Evolutionary conservation across 2,329 filamentous ascomycete genomes (phyloP).

Genomic region (Penicillium nordicum): DNA sequence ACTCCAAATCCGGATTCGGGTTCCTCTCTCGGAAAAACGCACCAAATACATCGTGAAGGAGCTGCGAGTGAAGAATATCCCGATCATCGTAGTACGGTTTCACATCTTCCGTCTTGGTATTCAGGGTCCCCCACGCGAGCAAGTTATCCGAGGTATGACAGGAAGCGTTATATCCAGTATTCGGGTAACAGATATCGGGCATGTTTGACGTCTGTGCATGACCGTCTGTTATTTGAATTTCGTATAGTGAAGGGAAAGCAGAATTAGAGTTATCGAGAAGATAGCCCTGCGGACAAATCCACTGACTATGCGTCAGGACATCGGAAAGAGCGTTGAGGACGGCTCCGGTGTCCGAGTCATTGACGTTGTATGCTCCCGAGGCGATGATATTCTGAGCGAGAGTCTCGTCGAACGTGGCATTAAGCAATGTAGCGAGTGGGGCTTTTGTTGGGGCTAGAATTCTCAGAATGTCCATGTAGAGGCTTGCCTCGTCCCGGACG

Average conservation of each 20-base stretch:
- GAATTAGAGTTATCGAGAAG: neutral
- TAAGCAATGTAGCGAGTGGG: slow-evolving; percentile 15
- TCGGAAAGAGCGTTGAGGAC: slow-evolving; percentile 16
- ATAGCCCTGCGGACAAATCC: slow-evolving; percentile 10
- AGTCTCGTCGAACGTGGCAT: slow-evolving; percentile 11
- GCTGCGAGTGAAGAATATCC: slow-evolving; percentile 23
- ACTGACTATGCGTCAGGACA: slow-evolving; percentile 8
- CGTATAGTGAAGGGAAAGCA: slow-evolving; percentile 20
- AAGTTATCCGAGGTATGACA: slow-evolving; percentile 28
- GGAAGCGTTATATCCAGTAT: slow-evolving; percentile 25
- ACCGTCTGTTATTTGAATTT: slow-evolving; percentile 21
- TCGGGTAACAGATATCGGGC: slow-evolving; percentile 25
- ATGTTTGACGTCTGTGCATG: slow-evolving; percentile 20
- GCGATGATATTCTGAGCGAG: slow-evolving; percentile 17
- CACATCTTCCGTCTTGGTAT: slow-evolving; percentile 23
- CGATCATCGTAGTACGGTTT: slow-evolving; percentile 20
- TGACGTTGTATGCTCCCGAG: slow-evolving; percentile 11
- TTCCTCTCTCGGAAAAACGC: slow-evolving; percentile 20
- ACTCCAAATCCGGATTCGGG: slow-evolving; percentile 22
- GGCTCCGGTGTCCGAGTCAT: slow-evolving; percentile 15
- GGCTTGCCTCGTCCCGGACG: slow-evolving; percentile 24
- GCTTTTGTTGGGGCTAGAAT: slow-evolving; percentile 5
- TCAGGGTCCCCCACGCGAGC: slow-evolving; percentile 28
- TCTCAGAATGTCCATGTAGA: slow-evolving; percentile 13
- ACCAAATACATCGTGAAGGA: slow-evolving; percentile 25